These are phyloP conservation scores for Xylaria sp. DNA, from an alignment of 2,329 filamentous ascomycete species.

Conservation along the genomic window DNA sequence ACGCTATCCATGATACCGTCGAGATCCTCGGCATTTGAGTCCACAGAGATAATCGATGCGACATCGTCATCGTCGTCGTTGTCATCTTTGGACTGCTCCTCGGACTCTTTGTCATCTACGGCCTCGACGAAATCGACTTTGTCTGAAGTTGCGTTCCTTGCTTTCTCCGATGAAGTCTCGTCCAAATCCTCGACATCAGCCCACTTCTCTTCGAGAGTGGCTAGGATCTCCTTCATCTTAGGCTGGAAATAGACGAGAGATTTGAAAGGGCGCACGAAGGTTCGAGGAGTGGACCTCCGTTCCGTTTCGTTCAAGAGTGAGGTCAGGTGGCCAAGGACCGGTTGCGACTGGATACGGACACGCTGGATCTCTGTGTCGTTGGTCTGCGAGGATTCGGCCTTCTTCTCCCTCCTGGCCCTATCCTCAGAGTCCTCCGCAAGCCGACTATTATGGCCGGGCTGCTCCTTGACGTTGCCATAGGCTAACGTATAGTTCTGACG, in stretches of 20 bases:
- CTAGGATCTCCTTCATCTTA: slow-evolving; percentile 53
- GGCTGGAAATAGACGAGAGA: slow-evolving; percentile 54
- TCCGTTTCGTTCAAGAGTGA: slow-evolving; percentile 51
- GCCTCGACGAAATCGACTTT: slow-evolving; percentile 45
- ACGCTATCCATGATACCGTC: slow-evolving; percentile 52
- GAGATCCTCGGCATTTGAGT: slow-evolving; percentile 52
- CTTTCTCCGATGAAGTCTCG: slow-evolving; percentile 42
- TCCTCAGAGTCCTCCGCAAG: slow-evolving; percentile 36
- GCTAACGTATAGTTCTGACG: slow-evolving; percentile 47
- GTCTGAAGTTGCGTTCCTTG: slow-evolving; percentile 42
- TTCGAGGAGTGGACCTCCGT: slow-evolving; percentile 50
- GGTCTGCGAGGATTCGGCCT: slow-evolving; percentile 35
- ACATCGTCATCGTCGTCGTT: slow-evolving; percentile 50
- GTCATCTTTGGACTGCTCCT: slow-evolving; percentile 30
- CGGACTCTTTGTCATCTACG: slow-evolving; percentile 29
- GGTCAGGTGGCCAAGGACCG: slow-evolving; percentile 53
- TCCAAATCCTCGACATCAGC: slow-evolving; percentile 51
- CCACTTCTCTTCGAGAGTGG: slow-evolving; percentile 55
- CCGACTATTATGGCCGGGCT: slow-evolving; percentile 22
- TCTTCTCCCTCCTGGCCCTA: slow-evolving; percentile 39
- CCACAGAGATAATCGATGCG: slow-evolving; percentile 50
- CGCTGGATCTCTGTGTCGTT: slow-evolving; percentile 40
- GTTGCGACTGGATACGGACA: slow-evolving; percentile 55
- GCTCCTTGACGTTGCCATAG: slow-evolving; percentile 34
- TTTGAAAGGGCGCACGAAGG: slow-evolving; percentile 56